Evolutionary conservation across 2,329 filamentous ascomycete genomes (phyloP).

Genomic region (Fusarium guadeloupense): DNA sequence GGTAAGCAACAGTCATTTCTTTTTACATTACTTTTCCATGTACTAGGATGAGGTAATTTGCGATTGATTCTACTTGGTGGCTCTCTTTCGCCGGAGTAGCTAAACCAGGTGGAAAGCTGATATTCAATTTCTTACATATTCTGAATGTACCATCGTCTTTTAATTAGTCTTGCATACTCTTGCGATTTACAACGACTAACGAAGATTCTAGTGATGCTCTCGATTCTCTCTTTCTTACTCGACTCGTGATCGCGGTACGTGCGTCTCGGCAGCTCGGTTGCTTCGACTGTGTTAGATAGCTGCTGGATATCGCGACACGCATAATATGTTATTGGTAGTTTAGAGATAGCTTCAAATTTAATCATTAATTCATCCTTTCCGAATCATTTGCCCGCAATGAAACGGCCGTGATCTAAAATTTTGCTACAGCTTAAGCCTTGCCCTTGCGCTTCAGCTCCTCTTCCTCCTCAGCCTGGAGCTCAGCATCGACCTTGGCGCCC

Average conservation of each 20-base stretch:
- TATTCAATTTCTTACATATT: slow-evolving; percentile 99
- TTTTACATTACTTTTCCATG: slow-evolving; percentile 7
- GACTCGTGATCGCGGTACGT: neutral
- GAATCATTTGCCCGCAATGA: slow-evolving; percentile 9
- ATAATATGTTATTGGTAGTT: neutral
- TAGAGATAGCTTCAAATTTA: neutral
- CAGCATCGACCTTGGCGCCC: slow-evolving; percentile 76
- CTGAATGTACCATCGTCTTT: slow-evolving; percentile 64
- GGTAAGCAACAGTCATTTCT: slow-evolving; percentile 42
- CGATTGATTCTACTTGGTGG: slow-evolving; percentile 92
- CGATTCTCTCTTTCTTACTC: neutral
- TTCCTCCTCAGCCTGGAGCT: slow-evolving; percentile 74
- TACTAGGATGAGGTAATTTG: slow-evolving; percentile 95
- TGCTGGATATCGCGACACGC: neutral
- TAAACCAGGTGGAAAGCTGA: slow-evolving; percentile 81
- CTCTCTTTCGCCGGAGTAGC: slow-evolving; percentile 88
- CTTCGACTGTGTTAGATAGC: neutral
- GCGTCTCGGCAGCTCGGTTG: neutral
- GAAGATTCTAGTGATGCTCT: slow-evolving; percentile 28
- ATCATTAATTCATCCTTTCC: slow-evolving; percentile 28
- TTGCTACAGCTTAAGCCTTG: slow-evolving; percentile 41
- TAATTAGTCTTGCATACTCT: slow-evolving; percentile 38
- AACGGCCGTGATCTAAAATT: slow-evolving; percentile 3
- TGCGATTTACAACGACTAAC: slow-evolving; percentile 39
- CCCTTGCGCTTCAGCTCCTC: slow-evolving; percentile 68